A percentile compares a stretch with the other conserved stretches of the same genome.
These are phyloP conservation scores for Toxoplasma gondii DNA, from an alignment of 169 alveolate genomes.

Conservation along the genomic window DNA sequence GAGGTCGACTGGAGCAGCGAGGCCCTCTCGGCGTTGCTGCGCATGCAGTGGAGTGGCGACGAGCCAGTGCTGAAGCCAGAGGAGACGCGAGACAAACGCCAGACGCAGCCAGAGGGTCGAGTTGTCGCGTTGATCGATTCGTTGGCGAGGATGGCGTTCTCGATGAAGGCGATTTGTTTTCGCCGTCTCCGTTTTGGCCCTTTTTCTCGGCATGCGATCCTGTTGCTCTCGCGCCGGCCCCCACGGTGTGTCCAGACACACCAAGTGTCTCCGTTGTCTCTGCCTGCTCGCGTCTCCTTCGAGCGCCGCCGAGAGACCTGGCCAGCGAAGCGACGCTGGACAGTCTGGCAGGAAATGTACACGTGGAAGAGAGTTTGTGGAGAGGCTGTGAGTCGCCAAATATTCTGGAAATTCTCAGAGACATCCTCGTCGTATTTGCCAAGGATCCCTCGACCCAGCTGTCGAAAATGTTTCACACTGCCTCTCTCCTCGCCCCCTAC, in stretches of 20 bases:
- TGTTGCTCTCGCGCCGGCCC: too few species aligned
- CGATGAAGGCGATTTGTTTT: neutral
- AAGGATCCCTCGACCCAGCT: neutral
- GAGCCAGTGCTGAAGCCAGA: too few species aligned
- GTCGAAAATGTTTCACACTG: neutral
- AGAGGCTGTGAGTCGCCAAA: neutral
- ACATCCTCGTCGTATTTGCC: neutral
- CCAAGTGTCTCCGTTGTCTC: neutral
- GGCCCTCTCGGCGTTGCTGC: too few species aligned
- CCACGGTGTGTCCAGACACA: too few species aligned
- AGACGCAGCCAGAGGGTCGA: too few species aligned
- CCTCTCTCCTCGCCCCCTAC: neutral
- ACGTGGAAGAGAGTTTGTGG: neutral
- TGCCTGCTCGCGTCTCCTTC: neutral
- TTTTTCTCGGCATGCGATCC: neutral
- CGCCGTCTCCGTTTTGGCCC: neutral
- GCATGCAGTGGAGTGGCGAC: too few species aligned
- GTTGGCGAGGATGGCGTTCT: neutral
- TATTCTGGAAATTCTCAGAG: neutral
- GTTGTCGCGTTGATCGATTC: neutral
- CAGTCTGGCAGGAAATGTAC: neutral
- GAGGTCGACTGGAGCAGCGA: too few species aligned
- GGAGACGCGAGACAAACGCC: too few species aligned
- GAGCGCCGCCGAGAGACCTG: neutral
- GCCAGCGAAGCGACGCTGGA: slow-evolving; percentile 2